Percentiles rank a stretch among this genome's conserved stretches.
Conservation (phyloP, 352 stramenopile genomes). For the Globisporangium middletonii region DNA sequence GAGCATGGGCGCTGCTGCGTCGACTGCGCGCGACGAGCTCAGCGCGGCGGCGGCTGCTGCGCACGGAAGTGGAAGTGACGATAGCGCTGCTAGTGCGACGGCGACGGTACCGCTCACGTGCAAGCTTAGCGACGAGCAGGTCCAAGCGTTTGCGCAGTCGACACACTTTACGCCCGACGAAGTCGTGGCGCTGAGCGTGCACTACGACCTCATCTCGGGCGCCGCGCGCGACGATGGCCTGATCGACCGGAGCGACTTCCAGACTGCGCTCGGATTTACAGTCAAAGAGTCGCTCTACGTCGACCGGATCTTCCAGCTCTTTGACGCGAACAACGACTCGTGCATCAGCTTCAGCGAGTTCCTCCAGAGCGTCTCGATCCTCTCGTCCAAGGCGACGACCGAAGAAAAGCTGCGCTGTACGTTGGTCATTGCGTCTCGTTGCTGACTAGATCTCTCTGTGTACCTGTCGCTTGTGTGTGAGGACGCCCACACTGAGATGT, state of each 20-base stretch:
- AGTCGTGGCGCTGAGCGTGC: constrained; percentile 46
- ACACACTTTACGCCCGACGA: constrained; percentile 61
- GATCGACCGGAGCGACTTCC: constrained; percentile 77
- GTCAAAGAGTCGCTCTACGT: constrained; percentile 81
- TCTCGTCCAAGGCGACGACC: constrained; percentile 60
- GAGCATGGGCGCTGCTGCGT: constrained; percentile 57
- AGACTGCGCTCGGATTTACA: constrained; percentile 68
- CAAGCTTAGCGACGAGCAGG: constrained; percentile 47
- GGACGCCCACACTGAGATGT: background rate
- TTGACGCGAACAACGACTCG: constrained; percentile 72
- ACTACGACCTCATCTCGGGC: constrained; percentile 67
- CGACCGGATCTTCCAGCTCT: constrained; percentile 77
- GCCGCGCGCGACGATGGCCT: constrained; percentile 57
- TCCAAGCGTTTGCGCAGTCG: constrained; percentile 28
- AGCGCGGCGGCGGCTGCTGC: background rate
- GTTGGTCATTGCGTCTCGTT: constrained; percentile 5
- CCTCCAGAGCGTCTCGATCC: constrained; percentile 59
- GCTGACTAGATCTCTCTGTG: too few species aligned
- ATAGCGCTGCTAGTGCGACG: background rate
- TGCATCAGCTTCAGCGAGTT: constrained; percentile 82
- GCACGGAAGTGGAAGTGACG: background rate
- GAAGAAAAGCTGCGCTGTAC: constrained; percentile 72
- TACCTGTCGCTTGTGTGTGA: background rate
- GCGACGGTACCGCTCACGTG: constrained; percentile 28
- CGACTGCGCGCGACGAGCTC: constrained; percentile 47